Evolutionary conservation across 2,329 filamentous ascomycete species (phyloP).

Genomic region (Rugonectria rugulosa): DNA sequence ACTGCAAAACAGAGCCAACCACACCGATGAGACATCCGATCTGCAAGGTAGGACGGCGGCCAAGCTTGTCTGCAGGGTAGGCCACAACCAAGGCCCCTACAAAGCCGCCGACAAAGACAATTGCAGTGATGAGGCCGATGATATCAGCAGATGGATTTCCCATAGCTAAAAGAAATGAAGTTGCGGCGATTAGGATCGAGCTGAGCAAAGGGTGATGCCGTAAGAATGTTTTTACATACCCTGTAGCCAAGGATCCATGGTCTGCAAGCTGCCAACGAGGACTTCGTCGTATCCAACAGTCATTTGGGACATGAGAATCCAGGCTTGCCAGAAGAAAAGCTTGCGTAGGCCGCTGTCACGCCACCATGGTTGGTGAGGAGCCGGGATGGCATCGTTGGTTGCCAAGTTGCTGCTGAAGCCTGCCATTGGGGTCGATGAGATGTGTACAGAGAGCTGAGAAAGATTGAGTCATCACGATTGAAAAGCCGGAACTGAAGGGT

Average conservation of each 20-base stretch:
- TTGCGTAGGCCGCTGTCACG: background rate
- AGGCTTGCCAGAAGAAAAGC: conserved; percentile 8
- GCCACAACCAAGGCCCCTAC: background rate
- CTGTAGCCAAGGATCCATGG: conserved; percentile 4
- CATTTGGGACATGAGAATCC: conserved; percentile 7
- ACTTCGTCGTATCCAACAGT: conserved; percentile 9
- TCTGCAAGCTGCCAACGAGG: conserved; percentile 3
- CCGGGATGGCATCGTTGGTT: no score
- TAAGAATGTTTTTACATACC: no score
- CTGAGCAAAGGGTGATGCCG: no score
- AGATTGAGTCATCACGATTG: no score
- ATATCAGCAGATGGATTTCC: background rate
- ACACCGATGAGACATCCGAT: conserved; percentile 1
- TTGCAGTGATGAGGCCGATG: conserved; percentile 7
- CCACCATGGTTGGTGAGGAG: no score
- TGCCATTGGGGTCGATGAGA: background rate
- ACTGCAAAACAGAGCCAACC: background rate
- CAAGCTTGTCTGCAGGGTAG: background rate
- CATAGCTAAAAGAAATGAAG: no score
- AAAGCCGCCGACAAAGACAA: conserved; percentile 7
- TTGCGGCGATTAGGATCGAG: background rate
- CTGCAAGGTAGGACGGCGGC: background rate
- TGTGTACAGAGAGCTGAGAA: no score
- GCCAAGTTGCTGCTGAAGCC: background rate
- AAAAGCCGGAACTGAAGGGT: no score